Conservation (phyloP, 208 protist species). For the Leishmania turanica region DNA sequence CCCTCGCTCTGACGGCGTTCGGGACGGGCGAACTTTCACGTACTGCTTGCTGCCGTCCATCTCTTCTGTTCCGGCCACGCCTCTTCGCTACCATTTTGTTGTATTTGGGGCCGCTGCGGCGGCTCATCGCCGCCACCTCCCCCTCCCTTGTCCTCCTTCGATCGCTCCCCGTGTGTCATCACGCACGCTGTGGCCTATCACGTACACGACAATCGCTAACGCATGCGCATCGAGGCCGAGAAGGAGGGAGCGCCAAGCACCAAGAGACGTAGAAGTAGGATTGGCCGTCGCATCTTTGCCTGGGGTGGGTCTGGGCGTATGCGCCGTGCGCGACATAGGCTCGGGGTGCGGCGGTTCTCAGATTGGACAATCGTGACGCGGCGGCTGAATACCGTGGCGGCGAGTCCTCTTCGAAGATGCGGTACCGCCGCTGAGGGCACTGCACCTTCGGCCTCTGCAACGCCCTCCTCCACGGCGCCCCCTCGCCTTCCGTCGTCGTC, state of each 20-base stretch:
- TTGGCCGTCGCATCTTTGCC: neutral
- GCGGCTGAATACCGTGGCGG: neutral
- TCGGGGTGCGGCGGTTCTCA: neutral
- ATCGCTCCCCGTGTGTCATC: neutral
- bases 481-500: neutral
- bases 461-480: neutral
- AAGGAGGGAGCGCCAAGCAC: neutral
- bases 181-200: neutral
- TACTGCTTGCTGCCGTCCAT: neutral
- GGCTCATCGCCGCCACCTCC: neutral
- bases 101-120: neutral
- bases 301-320: neutral
- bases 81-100: neutral
- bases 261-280: neutral
- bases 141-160: neutral
- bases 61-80: neutral
- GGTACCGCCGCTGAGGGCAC: neutral
- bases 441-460: neutral
- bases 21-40: neutral
- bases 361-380: neutral
- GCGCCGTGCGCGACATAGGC: neutral
- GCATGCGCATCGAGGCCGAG: neutral
- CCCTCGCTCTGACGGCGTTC: neutral
- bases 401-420: neutral
- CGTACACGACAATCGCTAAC: neutral